Conservation (phyloP, 108 stramenopile species). For the Stephanodiscus minutulus region DNA sequence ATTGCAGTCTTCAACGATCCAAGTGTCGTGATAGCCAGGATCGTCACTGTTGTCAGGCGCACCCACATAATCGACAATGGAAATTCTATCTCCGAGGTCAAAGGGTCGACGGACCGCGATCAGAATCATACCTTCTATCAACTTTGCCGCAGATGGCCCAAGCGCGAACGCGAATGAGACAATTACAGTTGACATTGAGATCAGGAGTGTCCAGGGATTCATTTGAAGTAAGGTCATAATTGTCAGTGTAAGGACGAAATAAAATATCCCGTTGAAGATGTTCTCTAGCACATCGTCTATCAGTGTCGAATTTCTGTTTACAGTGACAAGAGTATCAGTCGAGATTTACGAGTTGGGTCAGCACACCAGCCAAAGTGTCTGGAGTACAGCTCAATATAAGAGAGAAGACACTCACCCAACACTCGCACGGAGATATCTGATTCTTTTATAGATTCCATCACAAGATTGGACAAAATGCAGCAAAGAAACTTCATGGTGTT, state of each 20-base stretch:
- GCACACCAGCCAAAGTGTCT: background rate
- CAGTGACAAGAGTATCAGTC: background rate
- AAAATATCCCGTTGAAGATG: constrained; percentile 58
- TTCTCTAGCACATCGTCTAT: constrained; percentile 77
- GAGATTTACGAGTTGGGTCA: background rate
- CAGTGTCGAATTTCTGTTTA: constrained; percentile 59
- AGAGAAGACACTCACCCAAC: constrained; percentile 9
- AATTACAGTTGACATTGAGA: constrained; percentile 67
- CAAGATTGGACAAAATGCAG: constrained; percentile 52
- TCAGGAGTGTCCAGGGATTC: constrained; percentile 77
- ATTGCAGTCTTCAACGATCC: constrained; percentile 84
- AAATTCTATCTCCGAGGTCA: constrained; percentile 84
- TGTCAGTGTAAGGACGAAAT: constrained; percentile 56
- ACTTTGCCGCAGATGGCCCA: constrained; percentile 65
- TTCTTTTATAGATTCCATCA: constrained; percentile 72
- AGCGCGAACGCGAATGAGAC: constrained; percentile 79
- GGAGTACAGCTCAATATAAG: background rate
- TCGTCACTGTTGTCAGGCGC: constrained; percentile 24
- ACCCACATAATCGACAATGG: constrained; percentile 50
- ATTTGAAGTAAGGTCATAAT: constrained; percentile 59
- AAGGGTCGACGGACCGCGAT: constrained; percentile 76
- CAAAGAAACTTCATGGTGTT: constrained; percentile 50
- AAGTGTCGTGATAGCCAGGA: constrained; percentile 48
- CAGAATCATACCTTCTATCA: constrained; percentile 76
- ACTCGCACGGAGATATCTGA: constrained; percentile 65